phyloP scores from a whole-genome alignment of 2,329 filamentous ascomycete species.

The Verticillium albo-atrum region DNA sequence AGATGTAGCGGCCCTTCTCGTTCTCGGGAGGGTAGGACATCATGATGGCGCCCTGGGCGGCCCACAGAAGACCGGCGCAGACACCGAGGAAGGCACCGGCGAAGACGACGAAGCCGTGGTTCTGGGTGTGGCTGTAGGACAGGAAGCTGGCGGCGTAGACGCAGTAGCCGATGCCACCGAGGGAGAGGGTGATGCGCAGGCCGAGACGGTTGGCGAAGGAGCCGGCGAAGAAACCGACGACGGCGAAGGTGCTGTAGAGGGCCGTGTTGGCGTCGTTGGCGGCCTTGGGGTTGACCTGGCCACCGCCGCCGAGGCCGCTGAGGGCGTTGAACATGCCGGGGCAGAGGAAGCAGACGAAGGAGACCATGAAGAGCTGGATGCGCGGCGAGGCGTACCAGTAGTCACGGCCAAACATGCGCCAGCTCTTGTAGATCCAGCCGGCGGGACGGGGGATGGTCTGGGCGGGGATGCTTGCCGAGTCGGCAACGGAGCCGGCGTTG shows the following conservation, averaged over 20 bases:
- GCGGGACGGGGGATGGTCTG: slow-evolving; percentile 23
- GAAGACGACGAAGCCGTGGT: slow-evolving; percentile 69
- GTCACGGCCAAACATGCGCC: slow-evolving; percentile 48
- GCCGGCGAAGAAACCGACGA: slow-evolving; percentile 66
- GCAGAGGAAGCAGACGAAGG: slow-evolving; percentile 53
- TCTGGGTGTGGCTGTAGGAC: slow-evolving; percentile 63
- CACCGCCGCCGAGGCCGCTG: slow-evolving; percentile 60
- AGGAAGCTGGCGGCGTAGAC: slow-evolving; percentile 70
- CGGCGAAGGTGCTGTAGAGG: slow-evolving; percentile 67
- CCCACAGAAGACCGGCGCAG: slow-evolving; percentile 78
- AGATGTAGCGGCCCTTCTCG: slow-evolving; percentile 83
- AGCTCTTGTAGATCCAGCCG: slow-evolving; percentile 65
- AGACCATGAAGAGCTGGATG: slow-evolving; percentile 66
- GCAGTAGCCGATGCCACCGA: slow-evolving; percentile 74
- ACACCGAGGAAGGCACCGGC: slow-evolving; percentile 72
- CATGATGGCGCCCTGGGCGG: slow-evolving; percentile 80
- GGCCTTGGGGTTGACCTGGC: slow-evolving; percentile 49
- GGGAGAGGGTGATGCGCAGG: slow-evolving; percentile 60
- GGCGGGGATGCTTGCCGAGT: slow-evolving; percentile 7
- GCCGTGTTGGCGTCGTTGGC: slow-evolving; percentile 65
- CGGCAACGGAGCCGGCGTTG: slow-evolving; percentile 7
- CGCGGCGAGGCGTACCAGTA: slow-evolving; percentile 72
- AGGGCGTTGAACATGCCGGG: slow-evolving; percentile 71
- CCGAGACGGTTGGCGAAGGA: slow-evolving; percentile 76
- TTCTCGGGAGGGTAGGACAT: slow-evolving; percentile 82